A percentile compares a stretch with the other conserved stretches of the same genome.
Conservation (phyloP, 2,329 filamentous ascomycete genomes). For the Rugonectria rugulosa region DNA sequence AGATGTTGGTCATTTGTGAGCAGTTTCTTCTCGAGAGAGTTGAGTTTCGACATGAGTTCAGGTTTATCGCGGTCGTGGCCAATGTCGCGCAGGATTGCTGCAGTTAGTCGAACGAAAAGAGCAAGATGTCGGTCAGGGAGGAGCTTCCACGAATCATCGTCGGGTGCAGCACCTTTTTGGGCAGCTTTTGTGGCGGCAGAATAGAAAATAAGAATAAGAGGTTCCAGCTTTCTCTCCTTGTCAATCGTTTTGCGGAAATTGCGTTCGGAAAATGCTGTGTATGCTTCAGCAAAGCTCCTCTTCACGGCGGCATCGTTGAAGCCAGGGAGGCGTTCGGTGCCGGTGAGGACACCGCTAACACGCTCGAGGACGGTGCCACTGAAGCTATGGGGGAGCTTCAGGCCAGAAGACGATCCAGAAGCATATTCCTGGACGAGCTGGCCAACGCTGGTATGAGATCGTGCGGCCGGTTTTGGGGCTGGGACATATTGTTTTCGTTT, state of each 20-base stretch:
- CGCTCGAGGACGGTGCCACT: conserved; percentile 68
- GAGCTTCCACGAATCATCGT: conserved; percentile 89
- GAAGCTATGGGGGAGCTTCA: conserved; percentile 67
- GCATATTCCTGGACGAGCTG: conserved; percentile 90
- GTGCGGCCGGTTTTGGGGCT: conserved; percentile 66
- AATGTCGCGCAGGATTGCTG: conserved; percentile 79
- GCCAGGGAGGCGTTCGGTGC: conserved; percentile 83
- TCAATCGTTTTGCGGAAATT: conserved; percentile 91
- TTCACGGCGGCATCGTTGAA: conserved; percentile 92
- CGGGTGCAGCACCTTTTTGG: conserved; percentile 75
- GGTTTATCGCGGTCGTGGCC: conserved; percentile 86
- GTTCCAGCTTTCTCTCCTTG: conserved; percentile 91
- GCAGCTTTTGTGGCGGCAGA: conserved; percentile 88
- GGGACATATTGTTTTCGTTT: conserved; percentile 89
- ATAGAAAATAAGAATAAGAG: conserved; percentile 94
- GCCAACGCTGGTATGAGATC: conserved; percentile 76
- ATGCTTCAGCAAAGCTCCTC: conserved; percentile 91
- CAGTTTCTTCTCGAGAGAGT: conserved; percentile 89
- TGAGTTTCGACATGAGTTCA: conserved; percentile 80
- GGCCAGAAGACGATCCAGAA: conserved; percentile 54
- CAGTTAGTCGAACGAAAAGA: conserved; percentile 88
- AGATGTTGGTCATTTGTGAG: conserved; percentile 94
- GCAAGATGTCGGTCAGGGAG: conserved; percentile 95
- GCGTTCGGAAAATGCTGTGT: conserved; percentile 90
- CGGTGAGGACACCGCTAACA: conserved; percentile 80